A percentile compares a stretch with the other conserved stretches of the same genome.
Conservation (phyloP, 73 alveolate genomes). For the Tetrahymena thermophila region DNA sequence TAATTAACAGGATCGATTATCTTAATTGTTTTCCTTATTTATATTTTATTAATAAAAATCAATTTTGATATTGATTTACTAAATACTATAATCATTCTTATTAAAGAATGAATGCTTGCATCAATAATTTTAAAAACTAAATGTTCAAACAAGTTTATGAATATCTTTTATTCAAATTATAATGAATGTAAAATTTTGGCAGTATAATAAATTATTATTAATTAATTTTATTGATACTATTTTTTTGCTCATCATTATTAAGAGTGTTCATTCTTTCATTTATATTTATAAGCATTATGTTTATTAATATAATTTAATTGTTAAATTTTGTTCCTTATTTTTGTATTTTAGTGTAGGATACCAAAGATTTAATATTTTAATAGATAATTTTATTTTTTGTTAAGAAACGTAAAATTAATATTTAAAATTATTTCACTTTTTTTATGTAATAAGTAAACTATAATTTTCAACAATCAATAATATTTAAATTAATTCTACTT, state of each 20-base stretch:
- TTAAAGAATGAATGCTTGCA: background rate
- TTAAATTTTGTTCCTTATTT: background rate
- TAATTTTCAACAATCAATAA: no score
- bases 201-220: background rate
- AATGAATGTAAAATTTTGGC: background rate
- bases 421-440: no score
- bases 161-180: background rate
- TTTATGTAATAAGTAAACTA: no score
- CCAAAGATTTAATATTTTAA: no score
- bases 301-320: no score
- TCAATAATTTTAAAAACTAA: background rate
- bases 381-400: no score
- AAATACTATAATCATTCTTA: background rate
- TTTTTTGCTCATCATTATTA: background rate
- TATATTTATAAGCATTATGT: background rate
- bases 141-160: background rate
- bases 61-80: background rate
- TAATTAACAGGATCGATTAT: background rate
- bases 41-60: no score
- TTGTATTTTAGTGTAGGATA: no score
- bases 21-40: background rate
- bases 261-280: background rate
- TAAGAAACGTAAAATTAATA: no score
- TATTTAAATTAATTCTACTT: no score
- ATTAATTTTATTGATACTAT: background rate